Evolutionary conservation across 768 basidiomycete genomes (phyloP), one percentile per base, ranked within the genome.

Genomic region (Amyloporia xantha): DNA sequence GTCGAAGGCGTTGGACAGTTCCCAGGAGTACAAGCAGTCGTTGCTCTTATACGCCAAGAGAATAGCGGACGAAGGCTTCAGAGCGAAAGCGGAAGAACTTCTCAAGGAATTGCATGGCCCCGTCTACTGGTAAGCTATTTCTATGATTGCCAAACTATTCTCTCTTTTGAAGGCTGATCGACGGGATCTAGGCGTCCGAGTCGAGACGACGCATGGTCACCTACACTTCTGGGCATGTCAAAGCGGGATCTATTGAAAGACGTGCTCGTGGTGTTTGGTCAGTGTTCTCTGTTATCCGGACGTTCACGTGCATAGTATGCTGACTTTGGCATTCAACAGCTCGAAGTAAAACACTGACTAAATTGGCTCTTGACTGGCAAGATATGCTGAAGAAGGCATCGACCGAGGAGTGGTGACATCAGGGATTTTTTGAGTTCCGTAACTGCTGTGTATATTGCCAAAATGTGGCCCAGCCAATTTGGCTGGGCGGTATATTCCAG

Each of bases 61-160:
- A 68, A 71, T 98, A 36, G 91, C 86, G 28, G 90, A 96, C 54
- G 92, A 95, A 63, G 92, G 87, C 0, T 92, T 91, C 63, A 72
- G 79, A 52, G 85, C 72, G 30, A 92, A 94, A 64, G 93, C 82
- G 15, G 94, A 96, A 63, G 95, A 98, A 64, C 66, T 99, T 48
- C 78, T 95, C 43, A 85, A 79, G 65, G 96, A 97, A 54, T 72
- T 98, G 45, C 82, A 87, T 57, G 93, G 94, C 13, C 94, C 93
- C 0, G 70, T 93, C 33, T 95, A 90, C 67, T 86, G 83, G 94
- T 94, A 60, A 50, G 87, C 76, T 1, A 23, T 25, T 36, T 30
- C 5, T 11, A 7, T 37, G n/a, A 36, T 44, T 30, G 15, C 26
- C 3, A n/a, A 23, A 36, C n/a, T n/a, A n/a, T n/a, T n/a, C n/a